Conservation (phyloP, 805 yeast genomes). For the Wickerhamiella cacticola region DNA sequence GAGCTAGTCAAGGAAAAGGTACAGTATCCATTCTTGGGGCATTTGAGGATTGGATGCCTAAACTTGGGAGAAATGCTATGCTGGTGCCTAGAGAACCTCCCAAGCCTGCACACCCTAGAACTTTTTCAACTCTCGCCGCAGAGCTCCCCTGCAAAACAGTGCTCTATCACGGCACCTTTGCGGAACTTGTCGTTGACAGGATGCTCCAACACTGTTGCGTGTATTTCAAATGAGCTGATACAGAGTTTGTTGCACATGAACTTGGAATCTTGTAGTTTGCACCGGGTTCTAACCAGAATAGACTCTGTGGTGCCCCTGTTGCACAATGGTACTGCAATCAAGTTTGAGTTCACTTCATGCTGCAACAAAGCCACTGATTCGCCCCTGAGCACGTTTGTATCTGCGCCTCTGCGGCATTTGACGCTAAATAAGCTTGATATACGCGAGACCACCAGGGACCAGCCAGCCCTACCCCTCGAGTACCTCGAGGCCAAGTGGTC, state of each 20-base stretch:
- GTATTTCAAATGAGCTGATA: not conserved
- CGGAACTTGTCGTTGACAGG: not conserved
- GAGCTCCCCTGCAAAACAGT: not conserved
- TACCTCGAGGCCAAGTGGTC: constrained; percentile 11
- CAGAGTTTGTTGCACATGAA: not conserved
- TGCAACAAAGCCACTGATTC: not conserved
- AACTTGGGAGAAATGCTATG: not conserved
- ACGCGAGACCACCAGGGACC: not conserved
- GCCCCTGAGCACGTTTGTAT: not conserved
- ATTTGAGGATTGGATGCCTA: not conserved
- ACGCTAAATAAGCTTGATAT: not conserved
- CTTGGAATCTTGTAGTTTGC: not conserved
- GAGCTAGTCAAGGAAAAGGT: not conserved
- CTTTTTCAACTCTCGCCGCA: not conserved
- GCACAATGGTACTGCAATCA: too few relatives aligned
- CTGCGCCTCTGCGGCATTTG: not conserved
- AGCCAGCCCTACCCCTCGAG: constrained; percentile 1
- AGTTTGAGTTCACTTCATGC: not conserved
- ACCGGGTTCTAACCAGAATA: not conserved
- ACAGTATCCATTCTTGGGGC: not conserved
- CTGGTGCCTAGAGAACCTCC: not conserved
- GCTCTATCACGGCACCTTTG: not conserved
- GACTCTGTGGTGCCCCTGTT: not conserved
- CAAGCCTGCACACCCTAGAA: not conserved
- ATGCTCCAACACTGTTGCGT: not conserved